Evolutionary conservation across 2,329 filamentous ascomycete genomes (phyloP).

Genomic region (Pseudogymnoascus sp.): DNA sequence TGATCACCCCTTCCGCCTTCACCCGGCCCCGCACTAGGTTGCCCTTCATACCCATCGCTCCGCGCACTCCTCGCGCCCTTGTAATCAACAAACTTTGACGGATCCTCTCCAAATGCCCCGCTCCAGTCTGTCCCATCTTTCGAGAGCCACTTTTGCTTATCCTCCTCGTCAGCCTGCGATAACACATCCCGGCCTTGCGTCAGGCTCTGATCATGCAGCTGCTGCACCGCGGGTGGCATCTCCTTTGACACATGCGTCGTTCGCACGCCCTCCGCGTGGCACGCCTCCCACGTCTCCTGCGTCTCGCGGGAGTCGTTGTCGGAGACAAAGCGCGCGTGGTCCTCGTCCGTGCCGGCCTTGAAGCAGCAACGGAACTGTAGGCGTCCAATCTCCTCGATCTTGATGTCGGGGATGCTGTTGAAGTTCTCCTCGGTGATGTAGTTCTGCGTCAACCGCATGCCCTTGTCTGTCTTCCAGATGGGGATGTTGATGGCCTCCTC

Average conservation of each 20-base stretch:
- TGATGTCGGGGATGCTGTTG: constrained; percentile 59
- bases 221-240: constrained; percentile 61
- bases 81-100: constrained; percentile 32
- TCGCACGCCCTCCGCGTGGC: constrained; percentile 77
- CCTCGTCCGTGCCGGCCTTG: constrained; percentile 81
- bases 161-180: constrained; percentile 59
- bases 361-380: constrained; percentile 74
- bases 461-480: constrained; percentile 74
- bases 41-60: neutral
- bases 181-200: constrained; percentile 74
- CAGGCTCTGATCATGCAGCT: constrained; percentile 73
- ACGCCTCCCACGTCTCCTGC: constrained; percentile 90
- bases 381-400: constrained; percentile 71
- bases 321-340: constrained; percentile 72
- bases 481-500: constrained; percentile 74
- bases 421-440: constrained; percentile 79
- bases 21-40: neutral
- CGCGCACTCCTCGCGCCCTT: constrained; percentile 23
- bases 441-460: constrained; percentile 74
- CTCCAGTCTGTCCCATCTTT: constrained; percentile 80
- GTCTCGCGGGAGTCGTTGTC: constrained; percentile 89
- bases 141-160: constrained; percentile 68
- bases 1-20: neutral
- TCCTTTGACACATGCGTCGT: constrained; percentile 60
- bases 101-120: constrained; percentile 74